Base-by-base conservation (phyloP, 192 early-diverging fungal species). In the Coemansia sp. region DNA sequence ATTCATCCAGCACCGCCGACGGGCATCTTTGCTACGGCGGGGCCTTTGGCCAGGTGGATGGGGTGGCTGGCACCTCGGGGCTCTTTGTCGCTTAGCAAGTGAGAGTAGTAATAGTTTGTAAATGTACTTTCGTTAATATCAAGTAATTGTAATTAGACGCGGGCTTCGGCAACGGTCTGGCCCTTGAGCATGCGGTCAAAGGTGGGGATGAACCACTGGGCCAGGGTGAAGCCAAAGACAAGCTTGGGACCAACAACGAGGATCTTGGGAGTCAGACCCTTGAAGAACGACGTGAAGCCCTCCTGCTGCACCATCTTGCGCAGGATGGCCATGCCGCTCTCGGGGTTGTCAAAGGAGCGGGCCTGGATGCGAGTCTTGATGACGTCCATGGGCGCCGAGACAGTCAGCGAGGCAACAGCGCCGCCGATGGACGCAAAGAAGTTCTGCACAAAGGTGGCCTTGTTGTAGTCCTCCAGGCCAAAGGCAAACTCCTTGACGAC, bases 291-390 rank as follows among this genome's bases (percentile, higher is more conserved):
- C 3, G 87, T 83, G 24, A 95, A 80, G 38, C 97, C 97, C 85
- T 99, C 97, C 71, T 97, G 86, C 69, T 89, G 92, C 62, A 96
- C 80, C 95, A 99, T 94, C 63, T 92, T 89, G 76, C 78, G 85
- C 65, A 99, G 83, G 74, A 99, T 97, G 58, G 87, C 88, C 75
- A 90, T 81, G 68, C 97, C 97, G 60, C 91, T 88, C 78, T 96
- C 93, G 20, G 94, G 94, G 72, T 90, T 88, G 13, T 94, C 95
- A 71, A 91, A 93, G 68, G 94, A 90, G 62, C 91, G 89, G 62
- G 94, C 92, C 85, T 99, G 97, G 80, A 99, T 99, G 53, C 97
- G 93, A 20, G 97, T 99, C 89, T 99, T 99, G 87, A 99, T 94
- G 16, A 99, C 96, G 80, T 99, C 97, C 70, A 99, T 87, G 60